Evolutionary conservation across 352 stramenopile species (phyloP).

Genomic region (Globisporangium polare): DNA sequence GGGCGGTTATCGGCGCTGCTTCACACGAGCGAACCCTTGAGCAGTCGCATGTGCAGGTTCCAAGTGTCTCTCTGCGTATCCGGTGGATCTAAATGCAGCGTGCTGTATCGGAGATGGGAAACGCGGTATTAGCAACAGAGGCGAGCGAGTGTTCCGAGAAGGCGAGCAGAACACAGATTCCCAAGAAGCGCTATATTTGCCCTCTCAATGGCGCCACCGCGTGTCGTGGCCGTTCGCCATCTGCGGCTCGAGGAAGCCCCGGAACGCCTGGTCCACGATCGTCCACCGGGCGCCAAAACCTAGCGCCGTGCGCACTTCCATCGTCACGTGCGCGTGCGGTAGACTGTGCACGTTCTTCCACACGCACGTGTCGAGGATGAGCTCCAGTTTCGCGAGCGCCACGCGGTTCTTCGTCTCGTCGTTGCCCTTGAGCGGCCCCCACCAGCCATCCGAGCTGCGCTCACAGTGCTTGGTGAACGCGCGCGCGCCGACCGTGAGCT

Average conservation of each 20-base stretch:
- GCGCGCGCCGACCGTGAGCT: slow-evolving; percentile 67
- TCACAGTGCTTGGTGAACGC: slow-evolving; percentile 80
- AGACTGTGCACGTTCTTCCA: slow-evolving; percentile 86
- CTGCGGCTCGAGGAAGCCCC: slow-evolving; percentile 81
- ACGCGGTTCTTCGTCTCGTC: slow-evolving; percentile 64
- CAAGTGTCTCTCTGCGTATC: too few species aligned
- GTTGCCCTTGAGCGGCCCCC: slow-evolving; percentile 54
- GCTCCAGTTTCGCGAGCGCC: slow-evolving; percentile 39
- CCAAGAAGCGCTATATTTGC: neutral
- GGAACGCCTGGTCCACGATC: slow-evolving; percentile 47
- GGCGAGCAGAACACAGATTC: neutral
- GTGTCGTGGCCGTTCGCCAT: slow-evolving; percentile 74
- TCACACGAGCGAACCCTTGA: neutral
- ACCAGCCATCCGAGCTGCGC: slow-evolving; percentile 64
- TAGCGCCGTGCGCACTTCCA: slow-evolving; percentile 64
- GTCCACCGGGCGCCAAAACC: slow-evolving; percentile 81
- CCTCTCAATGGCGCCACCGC: slow-evolving; percentile 58
- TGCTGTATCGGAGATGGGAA: neutral
- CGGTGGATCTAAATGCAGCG: too few species aligned
- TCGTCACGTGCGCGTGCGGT: slow-evolving; percentile 57
- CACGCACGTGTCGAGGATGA: slow-evolving; percentile 48
- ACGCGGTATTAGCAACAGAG: neutral
- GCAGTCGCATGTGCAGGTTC: neutral
- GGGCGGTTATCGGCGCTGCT: slow-evolving; percentile 2
- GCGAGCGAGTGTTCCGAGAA: neutral